Evolutionary conservation across 2,329 filamentous ascomycete species (phyloP).

Genomic region (Pestalotiopsis sp.): DNA sequence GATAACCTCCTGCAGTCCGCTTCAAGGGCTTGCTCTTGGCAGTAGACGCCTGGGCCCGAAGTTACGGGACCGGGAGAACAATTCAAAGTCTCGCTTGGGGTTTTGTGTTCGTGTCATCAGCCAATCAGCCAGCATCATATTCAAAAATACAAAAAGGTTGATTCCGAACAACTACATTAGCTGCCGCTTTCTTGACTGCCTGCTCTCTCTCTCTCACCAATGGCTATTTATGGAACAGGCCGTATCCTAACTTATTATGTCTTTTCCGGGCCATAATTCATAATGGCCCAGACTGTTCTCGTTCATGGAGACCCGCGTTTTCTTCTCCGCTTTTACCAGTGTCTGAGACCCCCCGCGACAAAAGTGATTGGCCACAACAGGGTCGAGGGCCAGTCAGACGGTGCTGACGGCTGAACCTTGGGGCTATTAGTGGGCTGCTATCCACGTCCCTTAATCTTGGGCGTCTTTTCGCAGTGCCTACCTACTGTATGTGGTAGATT

Average conservation of each 20-base stretch:
- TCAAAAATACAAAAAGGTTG: too few species aligned
- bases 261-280: neutral
- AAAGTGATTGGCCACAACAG: slow-evolving; percentile 5
- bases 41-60: too few species aligned
- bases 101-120: too few species aligned
- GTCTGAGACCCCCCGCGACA: neutral
- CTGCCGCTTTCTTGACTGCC: too few species aligned
- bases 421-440: slow-evolving; percentile 9
- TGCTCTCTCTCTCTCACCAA: neutral
- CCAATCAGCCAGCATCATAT: too few species aligned
- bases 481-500: neutral
- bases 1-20: too few species aligned
- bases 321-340: neutral
- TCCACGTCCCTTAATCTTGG: slow-evolving; percentile 11
- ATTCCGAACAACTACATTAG: too few species aligned
- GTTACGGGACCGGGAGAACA: too few species aligned
- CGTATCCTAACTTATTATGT: neutral
- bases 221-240: neutral
- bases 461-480: neutral
- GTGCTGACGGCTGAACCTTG: slow-evolving; percentile 10
- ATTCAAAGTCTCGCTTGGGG: too few species aligned
- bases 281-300: neutral
- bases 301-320: neutral
- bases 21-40: too few species aligned
- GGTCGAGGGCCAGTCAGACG: neutral